Conservation (phyloP, 179 eudicot genomes). For the Silene vulgaris region DNA sequence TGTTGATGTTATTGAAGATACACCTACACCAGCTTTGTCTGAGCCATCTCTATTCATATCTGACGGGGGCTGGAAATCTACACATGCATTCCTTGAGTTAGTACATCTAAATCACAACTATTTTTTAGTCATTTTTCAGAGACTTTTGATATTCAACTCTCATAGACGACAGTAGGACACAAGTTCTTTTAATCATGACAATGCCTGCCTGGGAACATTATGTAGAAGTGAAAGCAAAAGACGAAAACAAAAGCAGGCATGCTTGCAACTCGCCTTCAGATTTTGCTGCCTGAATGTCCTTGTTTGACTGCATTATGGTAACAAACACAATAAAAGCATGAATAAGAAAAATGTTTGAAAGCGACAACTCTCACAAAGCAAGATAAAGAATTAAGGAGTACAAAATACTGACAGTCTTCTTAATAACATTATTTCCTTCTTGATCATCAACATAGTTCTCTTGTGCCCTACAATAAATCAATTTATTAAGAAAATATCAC, state of each 20-base stretch:
- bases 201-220: not conserved
- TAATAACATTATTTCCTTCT: conserved; percentile 29
- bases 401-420: conserved; percentile 40
- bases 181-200: not conserved
- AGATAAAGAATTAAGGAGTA: conserved; percentile 4
- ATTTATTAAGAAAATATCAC: conserved; percentile 17
- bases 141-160: not conserved
- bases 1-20: conserved; percentile 42
- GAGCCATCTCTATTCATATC: conserved; percentile 39
- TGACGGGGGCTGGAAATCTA: conserved; percentile 43
- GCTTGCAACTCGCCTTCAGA: conserved; percentile 46
- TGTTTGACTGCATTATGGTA: conserved; percentile 46
- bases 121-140: not conserved
- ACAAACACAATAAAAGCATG: conserved; percentile 24
- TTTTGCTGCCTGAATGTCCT: conserved; percentile 38
- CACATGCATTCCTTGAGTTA: conserved; percentile 17
- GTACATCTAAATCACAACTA: conserved; percentile 10
- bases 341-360: conserved; percentile 16
- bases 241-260: conserved; percentile 8
- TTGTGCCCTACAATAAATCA: conserved; percentile 40
- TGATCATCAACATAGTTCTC: conserved; percentile 42
- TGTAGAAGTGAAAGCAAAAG: conserved; percentile 10
- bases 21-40: conserved; percentile 30
- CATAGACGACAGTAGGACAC: not conserved
- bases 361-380: conserved; percentile 9